A percentile compares a stretch with the other conserved stretches of the same genome.
phyloP scores from a whole-genome alignment of 2,329 filamentous ascomycete genomes.

The Cytospora piceicola region DNA sequence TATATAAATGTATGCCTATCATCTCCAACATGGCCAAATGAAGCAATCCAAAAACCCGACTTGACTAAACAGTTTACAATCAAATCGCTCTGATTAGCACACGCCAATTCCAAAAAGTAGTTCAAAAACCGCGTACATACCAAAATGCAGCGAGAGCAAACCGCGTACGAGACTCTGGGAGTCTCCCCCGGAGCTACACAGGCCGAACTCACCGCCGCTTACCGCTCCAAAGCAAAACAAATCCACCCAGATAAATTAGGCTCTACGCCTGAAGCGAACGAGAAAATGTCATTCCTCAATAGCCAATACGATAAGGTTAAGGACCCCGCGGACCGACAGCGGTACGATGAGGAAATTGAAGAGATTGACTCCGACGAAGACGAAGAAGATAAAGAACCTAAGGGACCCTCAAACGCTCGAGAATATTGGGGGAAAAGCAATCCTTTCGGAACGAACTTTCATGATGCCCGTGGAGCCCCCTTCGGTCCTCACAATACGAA shows the following conservation, averaged over 20 bases:
- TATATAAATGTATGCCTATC: too few species aligned
- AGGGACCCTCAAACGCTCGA: too few species aligned
- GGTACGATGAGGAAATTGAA: background rate
- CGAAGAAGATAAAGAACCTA: too few species aligned
- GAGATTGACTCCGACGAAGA: too few species aligned
- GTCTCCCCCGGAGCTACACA: background rate
- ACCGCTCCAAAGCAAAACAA: background rate
- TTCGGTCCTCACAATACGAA: too few species aligned
- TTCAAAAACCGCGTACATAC: background rate
- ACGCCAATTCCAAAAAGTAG: background rate
- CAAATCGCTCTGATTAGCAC: background rate
- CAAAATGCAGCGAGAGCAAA: background rate
- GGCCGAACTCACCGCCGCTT: background rate
- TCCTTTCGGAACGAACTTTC: too few species aligned
- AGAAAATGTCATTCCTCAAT: background rate
- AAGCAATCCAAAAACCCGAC: background rate
- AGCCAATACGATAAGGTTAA: background rate
- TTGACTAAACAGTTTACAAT: background rate
- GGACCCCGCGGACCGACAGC: background rate
- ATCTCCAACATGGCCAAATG: too few species aligned
- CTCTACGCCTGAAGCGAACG: background rate
- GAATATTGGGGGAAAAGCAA: too few species aligned
- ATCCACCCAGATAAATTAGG: background rate
- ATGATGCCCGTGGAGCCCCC: too few species aligned
- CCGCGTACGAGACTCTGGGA: background rate